A percentile compares a stretch with the other conserved stretches of the same genome.
phyloP scores from a whole-genome alignment of 495 filamentous ascomycete genomes.

The Lasiosphaeriaceae sp. region DNA sequence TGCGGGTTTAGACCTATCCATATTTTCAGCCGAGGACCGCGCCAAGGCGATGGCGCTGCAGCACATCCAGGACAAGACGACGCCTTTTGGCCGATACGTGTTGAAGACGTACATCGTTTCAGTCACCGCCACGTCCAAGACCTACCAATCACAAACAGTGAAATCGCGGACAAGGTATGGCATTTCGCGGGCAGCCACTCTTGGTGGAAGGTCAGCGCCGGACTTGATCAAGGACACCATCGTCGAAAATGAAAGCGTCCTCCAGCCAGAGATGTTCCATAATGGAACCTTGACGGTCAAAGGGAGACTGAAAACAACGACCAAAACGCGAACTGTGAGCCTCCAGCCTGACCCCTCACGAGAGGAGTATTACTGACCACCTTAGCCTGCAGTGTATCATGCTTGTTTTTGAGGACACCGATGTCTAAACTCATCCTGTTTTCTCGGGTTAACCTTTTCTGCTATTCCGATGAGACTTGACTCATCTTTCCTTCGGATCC shows the following conservation, averaged over 20 bases:
- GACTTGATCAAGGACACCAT: neutral
- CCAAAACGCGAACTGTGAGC: constrained; percentile 1
- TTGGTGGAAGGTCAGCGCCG: neutral
- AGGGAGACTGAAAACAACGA: neutral
- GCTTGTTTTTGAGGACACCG: no score
- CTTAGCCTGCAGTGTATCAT: no score
- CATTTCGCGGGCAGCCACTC: neutral
- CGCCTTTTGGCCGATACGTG: neutral
- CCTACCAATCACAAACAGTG: neutral
- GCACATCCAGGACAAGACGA: neutral
- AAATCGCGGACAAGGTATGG: neutral
- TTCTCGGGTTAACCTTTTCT: no score
- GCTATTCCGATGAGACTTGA: no score
- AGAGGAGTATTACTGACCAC: no score
- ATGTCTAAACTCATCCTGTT: no score
- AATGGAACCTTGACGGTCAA: neutral
- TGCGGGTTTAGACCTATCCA: neutral
- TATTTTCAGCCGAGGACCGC: neutral
- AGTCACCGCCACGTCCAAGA: neutral
- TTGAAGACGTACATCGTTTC: neutral
- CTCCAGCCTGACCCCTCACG: neutral
- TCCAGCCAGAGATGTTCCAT: constrained; percentile 3
- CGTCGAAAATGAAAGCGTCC: neutral
- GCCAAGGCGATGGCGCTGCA: constrained; percentile 4
- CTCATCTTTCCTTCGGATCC: no score